Conservation (phyloP, 176 grass and related monocot species). For the Phyllostachys edulis region DNA sequence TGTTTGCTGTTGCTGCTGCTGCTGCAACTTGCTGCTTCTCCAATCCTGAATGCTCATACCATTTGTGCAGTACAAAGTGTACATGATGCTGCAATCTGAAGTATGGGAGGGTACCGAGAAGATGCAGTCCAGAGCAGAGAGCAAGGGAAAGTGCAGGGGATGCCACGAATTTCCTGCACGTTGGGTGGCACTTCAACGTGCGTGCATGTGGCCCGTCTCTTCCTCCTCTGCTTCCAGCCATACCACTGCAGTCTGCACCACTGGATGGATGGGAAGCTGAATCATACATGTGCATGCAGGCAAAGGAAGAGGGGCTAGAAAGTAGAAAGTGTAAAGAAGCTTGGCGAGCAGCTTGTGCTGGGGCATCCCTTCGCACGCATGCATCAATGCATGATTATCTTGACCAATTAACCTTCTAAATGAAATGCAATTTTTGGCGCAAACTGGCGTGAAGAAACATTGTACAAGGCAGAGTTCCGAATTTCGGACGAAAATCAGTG, state of each 20-base stretch:
- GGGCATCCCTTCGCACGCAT: not conserved
- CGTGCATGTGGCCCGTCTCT: not conserved
- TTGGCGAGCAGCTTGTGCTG: not conserved
- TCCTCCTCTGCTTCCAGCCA: not conserved
- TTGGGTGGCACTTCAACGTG: not conserved
- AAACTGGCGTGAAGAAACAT: not conserved
- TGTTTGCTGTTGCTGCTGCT: not conserved
- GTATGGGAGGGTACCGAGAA: not conserved
- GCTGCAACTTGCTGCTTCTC: not conserved
- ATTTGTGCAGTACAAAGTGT: not conserved
- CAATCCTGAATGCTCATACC: not conserved
- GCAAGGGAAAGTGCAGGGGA: not conserved
- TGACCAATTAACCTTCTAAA: not conserved
- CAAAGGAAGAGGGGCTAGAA: not conserved
- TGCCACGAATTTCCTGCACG: not conserved
- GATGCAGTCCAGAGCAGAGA: not conserved
- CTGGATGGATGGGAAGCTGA: not conserved
- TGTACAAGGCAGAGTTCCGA: not conserved
- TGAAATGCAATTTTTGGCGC: not conserved
- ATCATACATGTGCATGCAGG: not conserved
- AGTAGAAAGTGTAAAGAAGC: not conserved
- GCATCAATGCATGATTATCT: not conserved
- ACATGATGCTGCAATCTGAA: not conserved
- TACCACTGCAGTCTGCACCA: not conserved
- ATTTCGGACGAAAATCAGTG: no score